These are phyloP conservation scores for Psilocybe cyanescens DNA, from an alignment of 768 basidiomycete species.

Conservation along the genomic window DNA sequence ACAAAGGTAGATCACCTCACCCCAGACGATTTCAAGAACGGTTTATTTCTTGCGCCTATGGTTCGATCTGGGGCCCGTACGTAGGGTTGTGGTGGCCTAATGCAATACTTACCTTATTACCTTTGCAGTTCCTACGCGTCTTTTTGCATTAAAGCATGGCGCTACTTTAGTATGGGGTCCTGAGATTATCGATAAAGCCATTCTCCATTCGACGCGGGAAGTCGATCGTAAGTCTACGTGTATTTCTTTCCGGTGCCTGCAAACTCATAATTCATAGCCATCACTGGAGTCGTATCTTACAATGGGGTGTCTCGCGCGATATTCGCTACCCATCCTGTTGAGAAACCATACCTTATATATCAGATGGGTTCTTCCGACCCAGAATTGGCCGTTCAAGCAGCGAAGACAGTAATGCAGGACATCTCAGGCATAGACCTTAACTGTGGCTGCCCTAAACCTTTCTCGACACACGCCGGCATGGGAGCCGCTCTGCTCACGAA, in stretches of 20 bases:
- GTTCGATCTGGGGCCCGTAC: constrained; percentile 89
- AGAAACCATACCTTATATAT: constrained; percentile 93
- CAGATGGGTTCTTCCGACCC: constrained; percentile 94
- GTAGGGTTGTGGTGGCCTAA: constrained; percentile 28
- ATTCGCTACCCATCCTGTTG: constrained; percentile 91
- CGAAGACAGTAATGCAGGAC: constrained; percentile 83
- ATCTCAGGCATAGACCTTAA: constrained; percentile 96
- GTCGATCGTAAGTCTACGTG: constrained; percentile 75
- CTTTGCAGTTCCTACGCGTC: constrained; percentile 75
- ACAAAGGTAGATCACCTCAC: constrained; percentile 63
- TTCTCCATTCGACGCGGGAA: constrained; percentile 79
- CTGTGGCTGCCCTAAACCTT: constrained; percentile 97
- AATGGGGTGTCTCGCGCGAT: constrained; percentile 83
- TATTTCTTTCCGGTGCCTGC: background rate
- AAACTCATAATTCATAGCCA: constrained; percentile 47
- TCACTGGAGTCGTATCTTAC: constrained; percentile 87
- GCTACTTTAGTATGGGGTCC: constrained; percentile 96
- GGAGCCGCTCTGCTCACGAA: constrained; percentile 93
- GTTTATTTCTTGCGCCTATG: constrained; percentile 97
- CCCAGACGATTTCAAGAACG: constrained; percentile 80
- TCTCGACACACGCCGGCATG: constrained; percentile 94
- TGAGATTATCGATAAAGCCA: constrained; percentile 95
- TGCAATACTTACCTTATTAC: background rate
- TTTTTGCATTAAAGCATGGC: constrained; percentile 90
- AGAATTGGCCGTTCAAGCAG: constrained; percentile 90